A percentile compares a stretch with the other conserved stretches of the same genome.
phyloP scores from a whole-genome alignment of 371 early-diverging fungal species.

The Zychaea mexicana region DNA sequence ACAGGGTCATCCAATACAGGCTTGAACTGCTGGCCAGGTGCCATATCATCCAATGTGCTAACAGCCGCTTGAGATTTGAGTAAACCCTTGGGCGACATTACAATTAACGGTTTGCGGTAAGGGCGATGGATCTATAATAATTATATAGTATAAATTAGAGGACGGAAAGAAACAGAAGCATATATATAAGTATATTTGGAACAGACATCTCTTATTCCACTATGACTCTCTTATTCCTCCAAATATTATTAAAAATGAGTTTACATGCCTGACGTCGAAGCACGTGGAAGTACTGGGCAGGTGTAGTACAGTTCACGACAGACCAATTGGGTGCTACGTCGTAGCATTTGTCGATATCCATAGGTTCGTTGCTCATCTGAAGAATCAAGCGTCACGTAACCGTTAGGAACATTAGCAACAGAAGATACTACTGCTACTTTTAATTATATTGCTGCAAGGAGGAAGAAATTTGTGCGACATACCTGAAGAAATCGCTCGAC shows the following conservation, averaged over 20 bases:
- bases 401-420: too few relatives aligned
- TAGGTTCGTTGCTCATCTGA: constrained; percentile 81
- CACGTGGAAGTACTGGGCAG: constrained; percentile 96
- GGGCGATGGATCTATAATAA: constrained; percentile 70
- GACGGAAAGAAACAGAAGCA: background rate
- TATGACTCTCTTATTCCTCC: too few relatives aligned
- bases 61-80: constrained; percentile 66
- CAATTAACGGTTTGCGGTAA: constrained; percentile 92
- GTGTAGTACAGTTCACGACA: constrained; percentile 91
- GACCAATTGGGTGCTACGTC: constrained; percentile 87
- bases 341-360: constrained; percentile 54
- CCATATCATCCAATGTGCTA: constrained; percentile 83
- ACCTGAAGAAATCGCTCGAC: constrained; percentile 96
- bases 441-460: too few relatives aligned
- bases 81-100: constrained; percentile 87
- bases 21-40: constrained; percentile 78
- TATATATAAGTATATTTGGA: background rate
- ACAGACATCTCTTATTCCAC: background rate
- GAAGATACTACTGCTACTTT: too few relatives aligned
- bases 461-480: too few relatives aligned
- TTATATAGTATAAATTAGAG: too few relatives aligned
- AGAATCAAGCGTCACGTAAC: too few relatives aligned
- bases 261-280: constrained; percentile 82
- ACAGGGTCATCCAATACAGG: constrained; percentile 74
- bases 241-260: too few relatives aligned